Percentiles rank a stretch among this genome's conserved stretches.
Conservation (phyloP, 2,329 filamentous ascomycete species). For the Neophaeococcomyces mojaviensis region DNA sequence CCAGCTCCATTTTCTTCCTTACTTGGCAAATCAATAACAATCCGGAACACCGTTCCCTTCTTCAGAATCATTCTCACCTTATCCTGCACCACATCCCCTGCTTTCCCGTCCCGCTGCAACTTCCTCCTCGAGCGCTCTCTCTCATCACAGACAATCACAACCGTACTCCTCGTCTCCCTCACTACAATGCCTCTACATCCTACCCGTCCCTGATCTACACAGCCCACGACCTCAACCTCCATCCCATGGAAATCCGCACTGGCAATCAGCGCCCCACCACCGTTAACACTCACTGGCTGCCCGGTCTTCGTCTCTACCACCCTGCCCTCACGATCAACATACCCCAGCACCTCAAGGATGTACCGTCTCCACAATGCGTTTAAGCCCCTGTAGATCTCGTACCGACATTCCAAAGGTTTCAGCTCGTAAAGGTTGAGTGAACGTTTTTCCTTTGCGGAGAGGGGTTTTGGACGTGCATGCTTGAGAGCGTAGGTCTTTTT, state of each 20-base stretch:
- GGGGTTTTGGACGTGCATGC: slow-evolving; percentile 54
- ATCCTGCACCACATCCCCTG: neutral
- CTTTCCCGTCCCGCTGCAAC: neutral
- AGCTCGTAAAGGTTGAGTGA: slow-evolving; percentile 66
- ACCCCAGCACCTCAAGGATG: slow-evolving; percentile 68
- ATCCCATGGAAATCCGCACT: slow-evolving; percentile 91
- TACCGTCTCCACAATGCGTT: slow-evolving; percentile 77
- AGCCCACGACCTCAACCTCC: slow-evolving; percentile 71
- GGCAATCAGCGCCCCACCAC: slow-evolving; percentile 54
- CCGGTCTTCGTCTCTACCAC: slow-evolving; percentile 21
- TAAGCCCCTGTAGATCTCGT: slow-evolving; percentile 68
- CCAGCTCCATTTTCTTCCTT: slow-evolving; percentile 14
- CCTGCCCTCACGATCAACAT: slow-evolving; percentile 30
- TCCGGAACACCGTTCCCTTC: slow-evolving; percentile 76
- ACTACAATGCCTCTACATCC: slow-evolving; percentile 81
- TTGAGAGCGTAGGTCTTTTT: slow-evolving; percentile 39
- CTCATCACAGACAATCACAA: slow-evolving; percentile 59
- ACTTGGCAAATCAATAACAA: slow-evolving; percentile 54
- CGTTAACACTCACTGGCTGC: slow-evolving; percentile 47
- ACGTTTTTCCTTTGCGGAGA: slow-evolving; percentile 74
- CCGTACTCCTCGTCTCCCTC: slow-evolving; percentile 75
- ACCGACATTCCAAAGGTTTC: slow-evolving; percentile 60
- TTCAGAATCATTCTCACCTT: slow-evolving; percentile 60
- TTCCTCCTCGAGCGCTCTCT: slow-evolving; percentile 23
- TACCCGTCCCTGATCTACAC: slow-evolving; percentile 71